A percentile compares a stretch with the other conserved stretches of the same genome.
phyloP scores from a whole-genome alignment of 768 basidiomycete species.

The Stropharia rugosoannulata region DNA sequence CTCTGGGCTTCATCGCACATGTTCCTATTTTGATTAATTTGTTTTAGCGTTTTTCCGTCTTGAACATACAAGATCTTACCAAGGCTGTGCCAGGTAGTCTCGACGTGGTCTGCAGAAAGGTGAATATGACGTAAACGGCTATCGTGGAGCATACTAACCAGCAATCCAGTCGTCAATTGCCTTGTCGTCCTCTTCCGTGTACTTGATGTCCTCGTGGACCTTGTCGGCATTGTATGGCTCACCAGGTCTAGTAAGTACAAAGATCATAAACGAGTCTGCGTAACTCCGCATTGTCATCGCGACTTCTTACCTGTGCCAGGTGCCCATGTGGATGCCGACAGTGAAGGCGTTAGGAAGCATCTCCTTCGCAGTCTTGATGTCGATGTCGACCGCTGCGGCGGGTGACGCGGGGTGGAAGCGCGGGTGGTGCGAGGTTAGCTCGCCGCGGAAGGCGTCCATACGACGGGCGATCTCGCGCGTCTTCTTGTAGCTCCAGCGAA shows the following conservation, averaged over 20 bases:
- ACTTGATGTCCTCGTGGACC: slow-evolving; percentile 65
- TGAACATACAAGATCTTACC: slow-evolving; percentile 28
- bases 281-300: neutral
- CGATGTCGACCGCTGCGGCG: slow-evolving; percentile 45
- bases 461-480: slow-evolving; percentile 69
- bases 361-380: slow-evolving; percentile 65
- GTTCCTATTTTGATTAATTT: slow-evolving; percentile 28
- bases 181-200: slow-evolving; percentile 65
- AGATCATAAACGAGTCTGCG: neutral
- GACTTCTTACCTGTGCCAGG: slow-evolving; percentile 47
- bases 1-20: slow-evolving; percentile 67
- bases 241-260: slow-evolving; percentile 34
- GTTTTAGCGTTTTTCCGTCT: neutral
- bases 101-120: slow-evolving; percentile 58
- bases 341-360: slow-evolving; percentile 60
- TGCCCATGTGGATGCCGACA: slow-evolving; percentile 72
- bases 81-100: slow-evolving; percentile 77
- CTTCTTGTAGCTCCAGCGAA: slow-evolving; percentile 79
- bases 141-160: slow-evolving; percentile 23
- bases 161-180: slow-evolving; percentile 73
- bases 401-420: slow-evolving; percentile 67
- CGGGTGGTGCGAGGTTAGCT: slow-evolving; percentile 71
- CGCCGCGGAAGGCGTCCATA: slow-evolving; percentile 76
- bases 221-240: slow-evolving; percentile 53
- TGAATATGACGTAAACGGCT: neutral